Evolutionary conservation across 164 flowering plant species (phyloP), one percentile per base, ranked within the genome.

Genomic region (Echeveria elegans): DNA sequence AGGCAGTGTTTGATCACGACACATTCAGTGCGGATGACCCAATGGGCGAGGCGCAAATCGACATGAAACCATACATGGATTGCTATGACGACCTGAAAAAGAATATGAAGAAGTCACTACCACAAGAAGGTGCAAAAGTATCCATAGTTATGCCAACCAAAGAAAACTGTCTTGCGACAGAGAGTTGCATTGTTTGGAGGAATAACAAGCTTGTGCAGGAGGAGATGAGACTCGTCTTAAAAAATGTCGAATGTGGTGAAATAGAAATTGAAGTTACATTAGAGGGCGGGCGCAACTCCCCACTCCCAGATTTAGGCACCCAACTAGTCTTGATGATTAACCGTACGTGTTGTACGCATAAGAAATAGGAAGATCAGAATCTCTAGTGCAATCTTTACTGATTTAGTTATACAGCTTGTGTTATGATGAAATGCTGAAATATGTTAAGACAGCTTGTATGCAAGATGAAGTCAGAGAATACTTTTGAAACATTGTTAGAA

Each of bases 1-100:
- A 83, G 88, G 56, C 71, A 9, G 90, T 83, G 50, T 84, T 61
- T 65, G 90, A 84, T 66, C 76, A 78, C 41, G 90, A 86, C 73
- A 82, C 76, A 0, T 76, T 84, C 47, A 81, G 79, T 0, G 66
- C 2, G 31, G 85, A 84, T 64, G 90, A 86, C 71, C 64, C 67
- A 67, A 83, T 86, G 88, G 88, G 90, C 1, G 76, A 76, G 0
- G 86, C 86, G 18, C 76, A 73, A 16, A 75, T 86, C 19, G 85
- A 84, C 71, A 74, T 86, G 4, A 62, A 64, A 32, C 79, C 86
- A 15, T 81, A 73, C 24, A 11, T 82, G 4, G 77, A 75, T 8
- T 76, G 78, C n/a, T 16, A 78, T 16, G 62, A 65, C 58, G 71
- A 72, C 81, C 77, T 60, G 56, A 29, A 24, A 6, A 37, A 5